Percentiles rank a stretch among this genome's conserved stretches.
Evolutionary conservation across 2,329 filamentous ascomycete genomes (phyloP).

Genomic region (Colletotrichum sansevieriae): DNA sequence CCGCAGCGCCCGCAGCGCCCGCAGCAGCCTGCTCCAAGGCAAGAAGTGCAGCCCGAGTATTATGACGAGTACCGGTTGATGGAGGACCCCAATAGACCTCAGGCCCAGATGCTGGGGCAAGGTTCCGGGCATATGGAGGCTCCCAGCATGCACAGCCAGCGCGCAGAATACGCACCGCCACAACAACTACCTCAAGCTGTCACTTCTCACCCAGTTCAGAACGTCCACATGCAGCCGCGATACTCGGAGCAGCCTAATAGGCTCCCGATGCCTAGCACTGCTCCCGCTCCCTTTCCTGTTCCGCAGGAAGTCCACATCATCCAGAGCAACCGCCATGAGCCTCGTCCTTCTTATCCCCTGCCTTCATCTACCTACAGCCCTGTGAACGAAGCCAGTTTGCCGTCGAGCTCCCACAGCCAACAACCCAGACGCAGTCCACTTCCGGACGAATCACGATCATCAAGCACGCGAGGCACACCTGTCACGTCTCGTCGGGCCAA

Average conservation of each 20-base stretch:
- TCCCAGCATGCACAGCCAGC: constrained; percentile 19
- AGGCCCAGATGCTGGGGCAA: constrained; percentile 7
- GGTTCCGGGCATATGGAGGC: constrained; percentile 19
- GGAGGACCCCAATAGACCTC: constrained; percentile 22
- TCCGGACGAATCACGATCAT: constrained; percentile 29
- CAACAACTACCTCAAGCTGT: constrained; percentile 19
- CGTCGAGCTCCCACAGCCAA: constrained; percentile 25
- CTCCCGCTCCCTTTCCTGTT: constrained; percentile 11
- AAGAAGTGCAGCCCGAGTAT: constrained; percentile 24
- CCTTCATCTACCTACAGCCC: constrained; percentile 31
- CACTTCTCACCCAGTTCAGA: constrained; percentile 22
- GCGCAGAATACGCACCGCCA: constrained; percentile 14
- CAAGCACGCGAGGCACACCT: constrained; percentile 32
- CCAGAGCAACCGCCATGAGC: constrained; percentile 32
- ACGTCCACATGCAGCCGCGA: constrained; percentile 28
- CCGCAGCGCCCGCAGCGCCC: constrained; percentile 29
- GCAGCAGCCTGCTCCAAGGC: constrained; percentile 24
- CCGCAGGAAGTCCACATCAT: constrained; percentile 35
- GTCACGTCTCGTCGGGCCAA: constrained; percentile 37
- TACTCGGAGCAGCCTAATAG: constrained; percentile 27
- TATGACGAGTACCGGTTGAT: constrained; percentile 33
- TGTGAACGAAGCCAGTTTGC: constrained; percentile 28
- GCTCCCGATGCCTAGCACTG: constrained; percentile 6
- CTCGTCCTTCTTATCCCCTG: constrained; percentile 25
- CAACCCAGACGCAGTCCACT: constrained; percentile 34